A percentile compares a stretch with the other conserved stretches of the same genome.
Evolutionary conservation across 257 asterid genomes (phyloP).

Genomic region (Solanum bulbocastanum): DNA sequence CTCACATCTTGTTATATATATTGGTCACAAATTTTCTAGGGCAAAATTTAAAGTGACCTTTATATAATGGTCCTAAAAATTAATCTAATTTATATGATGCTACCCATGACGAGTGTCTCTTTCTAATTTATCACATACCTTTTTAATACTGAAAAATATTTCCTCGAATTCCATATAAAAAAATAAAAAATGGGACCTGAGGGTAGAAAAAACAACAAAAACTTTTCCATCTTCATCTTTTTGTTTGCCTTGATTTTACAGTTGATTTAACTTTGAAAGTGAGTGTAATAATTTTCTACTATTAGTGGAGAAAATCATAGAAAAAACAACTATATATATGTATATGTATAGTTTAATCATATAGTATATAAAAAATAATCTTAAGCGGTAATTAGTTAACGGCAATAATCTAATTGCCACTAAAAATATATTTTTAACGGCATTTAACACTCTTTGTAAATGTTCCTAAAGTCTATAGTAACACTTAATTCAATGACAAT

Average conservation of each 20-base stretch:
- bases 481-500: no score
- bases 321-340: not conserved
- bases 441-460: no score
- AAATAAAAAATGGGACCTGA: not conserved
- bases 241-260: not conserved
- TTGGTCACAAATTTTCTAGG: not conserved
- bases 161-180: not conserved
- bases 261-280: not conserved
- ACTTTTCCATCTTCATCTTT: not conserved
- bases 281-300: not conserved
- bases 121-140: not conserved
- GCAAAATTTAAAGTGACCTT: not conserved
- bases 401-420: no score
- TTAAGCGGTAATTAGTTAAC: no score
- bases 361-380: not conserved
- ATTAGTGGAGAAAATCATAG: not conserved
- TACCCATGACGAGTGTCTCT: not conserved
- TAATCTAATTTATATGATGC: not conserved
- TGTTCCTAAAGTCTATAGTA: no score
- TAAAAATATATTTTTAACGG: no score
- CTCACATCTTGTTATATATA: not conserved
- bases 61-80: not conserved
- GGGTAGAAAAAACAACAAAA: not conserved
- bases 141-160: not conserved
- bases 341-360: not conserved